A percentile compares a stretch with the other conserved stretches of the same genome.
These are phyloP conservation scores for Chrysopogon serrulatus DNA, from an alignment of 176 grass and related monocot species.

Conservation along the genomic window DNA sequence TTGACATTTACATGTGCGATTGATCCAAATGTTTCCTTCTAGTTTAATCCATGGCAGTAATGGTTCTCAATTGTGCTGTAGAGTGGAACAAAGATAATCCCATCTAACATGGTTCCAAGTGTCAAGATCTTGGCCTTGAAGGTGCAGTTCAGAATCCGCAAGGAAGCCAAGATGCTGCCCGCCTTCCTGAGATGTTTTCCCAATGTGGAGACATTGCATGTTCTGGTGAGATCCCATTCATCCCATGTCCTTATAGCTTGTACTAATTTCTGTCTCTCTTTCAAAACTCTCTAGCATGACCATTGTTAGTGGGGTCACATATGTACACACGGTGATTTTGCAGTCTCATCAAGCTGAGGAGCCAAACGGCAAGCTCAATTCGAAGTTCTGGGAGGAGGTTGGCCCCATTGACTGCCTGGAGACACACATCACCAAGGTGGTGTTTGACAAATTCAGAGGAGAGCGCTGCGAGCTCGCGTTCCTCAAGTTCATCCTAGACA, in stretches of 20 bases:
- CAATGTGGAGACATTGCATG: slow-evolving; percentile 26
- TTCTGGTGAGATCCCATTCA: slow-evolving; percentile 2
- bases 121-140: slow-evolving; percentile 32
- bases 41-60: background rate
- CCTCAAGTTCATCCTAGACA: slow-evolving; percentile 34
- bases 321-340: background rate
- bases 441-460: slow-evolving; percentile 27
- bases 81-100: slow-evolving; percentile 7
- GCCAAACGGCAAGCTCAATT: slow-evolving; percentile 36
- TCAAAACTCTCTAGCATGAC: background rate
- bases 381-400: slow-evolving; percentile 41
- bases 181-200: slow-evolving; percentile 41
- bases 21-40: background rate
- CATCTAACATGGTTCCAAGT: slow-evolving; percentile 19
- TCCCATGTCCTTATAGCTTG: background rate
- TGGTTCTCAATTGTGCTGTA: background rate
- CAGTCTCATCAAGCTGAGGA: slow-evolving; percentile 29
- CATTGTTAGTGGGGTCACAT: background rate
- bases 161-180: slow-evolving; percentile 16
- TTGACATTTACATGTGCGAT: background rate
- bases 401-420: slow-evolving; percentile 22
- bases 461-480: slow-evolving; percentile 18
- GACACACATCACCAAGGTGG: slow-evolving; percentile 27
- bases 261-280: background rate
- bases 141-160: slow-evolving; percentile 12